Evolutionary conservation across 2,329 filamentous ascomycete genomes (phyloP).

Genomic region (Cercospora nicotianae): DNA sequence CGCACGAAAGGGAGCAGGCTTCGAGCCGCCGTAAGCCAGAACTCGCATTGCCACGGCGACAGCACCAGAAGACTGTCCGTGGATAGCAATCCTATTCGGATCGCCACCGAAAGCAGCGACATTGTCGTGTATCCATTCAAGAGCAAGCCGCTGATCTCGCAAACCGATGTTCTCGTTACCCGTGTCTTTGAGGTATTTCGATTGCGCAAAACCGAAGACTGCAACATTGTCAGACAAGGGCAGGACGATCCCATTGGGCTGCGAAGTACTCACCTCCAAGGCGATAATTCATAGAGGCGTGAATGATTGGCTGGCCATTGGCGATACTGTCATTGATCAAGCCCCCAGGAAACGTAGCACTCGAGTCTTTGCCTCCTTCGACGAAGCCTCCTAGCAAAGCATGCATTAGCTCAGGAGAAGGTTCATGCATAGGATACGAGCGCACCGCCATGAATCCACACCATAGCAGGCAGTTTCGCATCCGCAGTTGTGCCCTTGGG

Average conservation of each 20-base stretch:
- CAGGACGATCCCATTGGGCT: background rate
- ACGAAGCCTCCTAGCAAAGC: background rate
- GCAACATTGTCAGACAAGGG: background rate
- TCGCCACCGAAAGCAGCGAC: background rate
- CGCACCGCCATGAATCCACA: background rate
- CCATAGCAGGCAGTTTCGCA: background rate
- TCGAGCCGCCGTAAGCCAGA: background rate
- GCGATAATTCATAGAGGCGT: background rate
- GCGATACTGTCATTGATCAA: background rate
- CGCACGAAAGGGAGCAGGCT: background rate
- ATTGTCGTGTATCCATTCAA: background rate
- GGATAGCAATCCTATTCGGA: background rate
- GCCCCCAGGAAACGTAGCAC: background rate
- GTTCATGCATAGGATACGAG: background rate
- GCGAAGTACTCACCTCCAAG: background rate
- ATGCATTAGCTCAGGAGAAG: background rate
- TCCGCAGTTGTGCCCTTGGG: background rate
- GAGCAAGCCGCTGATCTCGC: background rate
- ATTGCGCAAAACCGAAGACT: background rate
- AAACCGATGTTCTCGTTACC: background rate
- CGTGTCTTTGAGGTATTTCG: background rate
- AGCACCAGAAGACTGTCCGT: background rate
- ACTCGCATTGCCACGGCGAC: background rate
- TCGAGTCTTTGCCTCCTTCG: background rate
- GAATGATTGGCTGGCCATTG: background rate